These are phyloP conservation scores for Oryza punctata DNA, from an alignment of 176 grass and related monocot genomes.

Conservation along the genomic window DNA sequence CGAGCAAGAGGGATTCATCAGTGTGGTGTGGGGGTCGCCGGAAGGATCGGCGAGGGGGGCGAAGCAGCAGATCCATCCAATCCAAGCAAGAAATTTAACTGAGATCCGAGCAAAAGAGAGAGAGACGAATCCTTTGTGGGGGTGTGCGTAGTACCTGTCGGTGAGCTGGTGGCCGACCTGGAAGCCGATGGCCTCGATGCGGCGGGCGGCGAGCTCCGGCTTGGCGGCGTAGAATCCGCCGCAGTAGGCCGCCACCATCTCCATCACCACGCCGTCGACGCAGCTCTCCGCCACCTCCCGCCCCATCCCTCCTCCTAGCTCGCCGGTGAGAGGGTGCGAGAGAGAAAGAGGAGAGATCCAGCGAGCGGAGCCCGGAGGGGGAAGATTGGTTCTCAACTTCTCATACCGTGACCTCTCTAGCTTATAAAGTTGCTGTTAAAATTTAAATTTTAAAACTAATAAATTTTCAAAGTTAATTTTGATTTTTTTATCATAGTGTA, in stretches of 20 bases:
- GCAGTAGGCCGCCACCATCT: slow-evolving; percentile 92
- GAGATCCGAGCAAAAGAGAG: no score
- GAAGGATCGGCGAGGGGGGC: background rate
- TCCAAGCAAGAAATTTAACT: background rate
- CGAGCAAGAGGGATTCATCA: background rate
- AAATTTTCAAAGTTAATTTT: no score
- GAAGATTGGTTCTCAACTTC: no score
- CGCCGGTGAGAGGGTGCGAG: background rate
- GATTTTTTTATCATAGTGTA: no score
- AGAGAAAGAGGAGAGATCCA: no score
- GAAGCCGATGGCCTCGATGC: slow-evolving; percentile 95
- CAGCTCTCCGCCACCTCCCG: slow-evolving; percentile 91
- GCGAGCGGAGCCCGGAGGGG: no score
- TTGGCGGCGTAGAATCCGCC: slow-evolving; percentile 78
- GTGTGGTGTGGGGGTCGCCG: background rate
- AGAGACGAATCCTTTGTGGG: background rate
- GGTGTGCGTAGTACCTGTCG: slow-evolving; percentile 56
- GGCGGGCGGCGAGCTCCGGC: slow-evolving; percentile 83
- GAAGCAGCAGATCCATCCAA: slow-evolving; percentile 1
- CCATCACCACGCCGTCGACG: slow-evolving; percentile 70
- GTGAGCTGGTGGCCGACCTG: slow-evolving; percentile 95
- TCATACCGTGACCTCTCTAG: no score
- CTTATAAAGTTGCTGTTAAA: no score
- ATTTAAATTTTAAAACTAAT: no score
- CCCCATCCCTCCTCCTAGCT: slow-evolving; percentile 45